Evolutionary conservation across 1,284 basidiomycete species (phyloP).

Genomic region (Malassezia arunalokei): DNA sequence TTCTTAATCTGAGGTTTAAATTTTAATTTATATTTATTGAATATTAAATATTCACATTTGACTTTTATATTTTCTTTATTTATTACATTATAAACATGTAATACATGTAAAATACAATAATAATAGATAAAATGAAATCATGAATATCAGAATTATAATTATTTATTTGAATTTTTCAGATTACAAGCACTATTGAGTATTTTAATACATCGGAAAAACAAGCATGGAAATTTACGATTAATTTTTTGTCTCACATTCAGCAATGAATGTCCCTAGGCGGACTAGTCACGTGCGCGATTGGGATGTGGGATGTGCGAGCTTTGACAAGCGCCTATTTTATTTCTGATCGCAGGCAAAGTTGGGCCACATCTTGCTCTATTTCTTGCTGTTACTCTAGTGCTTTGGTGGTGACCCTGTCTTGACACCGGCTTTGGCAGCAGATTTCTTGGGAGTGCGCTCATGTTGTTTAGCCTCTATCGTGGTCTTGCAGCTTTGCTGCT

Average conservation of each 20-base stretch:
- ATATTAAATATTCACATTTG: neutral
- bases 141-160: neutral
- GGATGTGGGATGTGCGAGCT: too few relatives aligned
- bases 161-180: too few relatives aligned
- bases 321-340: too few relatives aligned
- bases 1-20: too few relatives aligned
- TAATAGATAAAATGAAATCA: neutral
- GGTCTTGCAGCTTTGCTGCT: slow-evolving; percentile 10
- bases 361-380: neutral
- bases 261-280: too few relatives aligned
- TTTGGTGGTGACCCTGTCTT: too few relatives aligned
- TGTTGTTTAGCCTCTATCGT: slow-evolving; percentile 7
- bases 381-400: neutral
- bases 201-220: neutral
- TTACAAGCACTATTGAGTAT: too few relatives aligned
- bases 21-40: neutral
- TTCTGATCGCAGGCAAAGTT: too few relatives aligned
- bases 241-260: neutral
- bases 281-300: too few relatives aligned
- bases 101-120: neutral
- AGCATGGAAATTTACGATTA: neutral
- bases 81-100: neutral
- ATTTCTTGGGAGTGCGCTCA: neutral
- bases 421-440: too few relatives aligned
- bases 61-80: too few relatives aligned